Conservation (phyloP, 2,329 filamentous ascomycete genomes). For the Davidsoniella eucalypti region DNA sequence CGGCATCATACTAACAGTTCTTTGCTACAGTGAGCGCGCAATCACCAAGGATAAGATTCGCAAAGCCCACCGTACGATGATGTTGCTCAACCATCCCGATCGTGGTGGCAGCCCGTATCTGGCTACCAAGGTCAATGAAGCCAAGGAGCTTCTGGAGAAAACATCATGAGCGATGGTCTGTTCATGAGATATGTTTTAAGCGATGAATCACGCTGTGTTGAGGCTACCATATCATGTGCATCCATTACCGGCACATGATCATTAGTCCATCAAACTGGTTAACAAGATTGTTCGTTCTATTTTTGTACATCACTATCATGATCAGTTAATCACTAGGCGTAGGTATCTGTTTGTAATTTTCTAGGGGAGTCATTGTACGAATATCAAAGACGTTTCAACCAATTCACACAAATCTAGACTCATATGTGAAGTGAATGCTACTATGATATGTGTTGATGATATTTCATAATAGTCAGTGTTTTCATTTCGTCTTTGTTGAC, state of each 20-base stretch:
- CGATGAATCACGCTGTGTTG: too few relatives aligned
- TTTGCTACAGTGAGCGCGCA: slow-evolving; percentile 52
- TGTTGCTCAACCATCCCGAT: slow-evolving; percentile 97
- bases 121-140: slow-evolving; percentile 96
- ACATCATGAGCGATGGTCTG: slow-evolving; percentile 17
- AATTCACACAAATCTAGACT: too few relatives aligned
- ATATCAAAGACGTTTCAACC: too few relatives aligned
- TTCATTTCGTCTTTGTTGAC: too few relatives aligned
- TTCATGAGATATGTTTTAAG: slow-evolving; percentile 6
- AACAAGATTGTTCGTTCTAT: too few relatives aligned
- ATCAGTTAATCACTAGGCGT: too few relatives aligned
- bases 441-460: too few relatives aligned
- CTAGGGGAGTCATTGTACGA: too few relatives aligned
- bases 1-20: background rate
- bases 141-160: slow-evolving; percentile 91
- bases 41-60: slow-evolving; percentile 86
- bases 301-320: too few relatives aligned
- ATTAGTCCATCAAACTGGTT: background rate
- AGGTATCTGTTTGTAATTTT: too few relatives aligned
- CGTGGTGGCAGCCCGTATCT: slow-evolving; percentile 91
- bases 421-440: too few relatives aligned
- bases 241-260: background rate
- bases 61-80: slow-evolving; percentile 86
- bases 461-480: too few relatives aligned
- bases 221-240: background rate